phyloP scores from a whole-genome alignment of 768 basidiomycete species.

The Lactifluus piperatus region DNA sequence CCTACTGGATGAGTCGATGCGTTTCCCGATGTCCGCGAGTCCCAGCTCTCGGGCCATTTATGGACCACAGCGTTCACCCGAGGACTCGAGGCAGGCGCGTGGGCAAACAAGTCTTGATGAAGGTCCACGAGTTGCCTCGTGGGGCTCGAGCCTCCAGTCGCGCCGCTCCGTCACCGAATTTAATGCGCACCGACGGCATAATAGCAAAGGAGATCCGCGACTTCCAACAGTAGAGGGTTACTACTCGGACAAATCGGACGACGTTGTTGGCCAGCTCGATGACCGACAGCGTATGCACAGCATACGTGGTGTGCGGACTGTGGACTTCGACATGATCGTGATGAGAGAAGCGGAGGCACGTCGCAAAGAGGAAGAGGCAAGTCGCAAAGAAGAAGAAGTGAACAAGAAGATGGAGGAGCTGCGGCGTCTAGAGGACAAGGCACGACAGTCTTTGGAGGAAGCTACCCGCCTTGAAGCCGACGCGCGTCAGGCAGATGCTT shows the following conservation, averaged over 20 bases:
- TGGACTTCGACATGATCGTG: constrained; percentile 19
- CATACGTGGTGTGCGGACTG: constrained; percentile 13
- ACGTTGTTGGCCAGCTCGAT: constrained; percentile 14
- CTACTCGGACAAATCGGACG: constrained; percentile 13
- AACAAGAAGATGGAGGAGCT: too few relatives aligned
- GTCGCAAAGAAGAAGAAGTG: too few relatives aligned
- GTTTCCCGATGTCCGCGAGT: constrained; percentile 19
- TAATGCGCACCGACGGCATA: constrained; percentile 5
- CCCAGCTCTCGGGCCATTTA: constrained; percentile 13
- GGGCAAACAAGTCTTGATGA: constrained; percentile 11
- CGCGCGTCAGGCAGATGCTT: too few relatives aligned
- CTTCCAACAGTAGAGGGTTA: constrained; percentile 3
- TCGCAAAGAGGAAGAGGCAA: too few relatives aligned
- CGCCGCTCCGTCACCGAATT: constrained; percentile 17
- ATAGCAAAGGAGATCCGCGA: constrained; percentile 14
- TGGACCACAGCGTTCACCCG: constrained; percentile 18
- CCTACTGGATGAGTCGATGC: constrained; percentile 4
- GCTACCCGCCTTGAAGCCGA: too few relatives aligned
- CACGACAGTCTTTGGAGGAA: too few relatives aligned
- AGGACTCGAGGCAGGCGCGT: constrained; percentile 17
- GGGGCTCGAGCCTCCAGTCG: constrained; percentile 14
- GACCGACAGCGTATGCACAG: constrained; percentile 13
- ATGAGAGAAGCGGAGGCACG: too few relatives aligned
- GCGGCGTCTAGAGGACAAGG: too few relatives aligned
- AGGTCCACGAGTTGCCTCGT: constrained; percentile 9